phyloP scores from a whole-genome alignment of 2,329 filamentous ascomycete species.

The Calonectria multiphialidica region DNA sequence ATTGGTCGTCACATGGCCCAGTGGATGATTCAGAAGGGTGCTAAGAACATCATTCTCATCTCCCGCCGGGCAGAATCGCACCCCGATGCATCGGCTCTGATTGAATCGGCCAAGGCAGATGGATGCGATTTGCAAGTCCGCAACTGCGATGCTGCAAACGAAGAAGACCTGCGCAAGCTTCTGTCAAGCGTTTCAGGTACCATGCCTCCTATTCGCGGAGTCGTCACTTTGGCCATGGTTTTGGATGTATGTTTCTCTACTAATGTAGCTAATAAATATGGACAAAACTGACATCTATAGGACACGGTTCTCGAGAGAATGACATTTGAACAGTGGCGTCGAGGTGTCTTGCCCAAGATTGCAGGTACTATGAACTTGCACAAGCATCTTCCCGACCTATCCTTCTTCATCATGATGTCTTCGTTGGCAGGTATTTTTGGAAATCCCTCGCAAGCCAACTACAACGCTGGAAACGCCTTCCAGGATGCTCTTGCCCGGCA shows the following conservation, averaged over 20 bases:
- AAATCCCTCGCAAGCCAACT: constrained; percentile 52
- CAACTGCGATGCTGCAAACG: not conserved
- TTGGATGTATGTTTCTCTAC: not conserved
- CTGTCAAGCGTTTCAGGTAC: not conserved
- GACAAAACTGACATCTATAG: not conserved
- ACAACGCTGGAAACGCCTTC: constrained; percentile 50
- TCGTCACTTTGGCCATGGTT: not conserved
- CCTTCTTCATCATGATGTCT: constrained; percentile 54
- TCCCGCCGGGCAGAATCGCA: not conserved
- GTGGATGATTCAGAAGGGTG: not conserved
- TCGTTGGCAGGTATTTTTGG: constrained; percentile 51
- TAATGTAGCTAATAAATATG: too few relatives aligned
- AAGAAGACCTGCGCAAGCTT: not conserved
- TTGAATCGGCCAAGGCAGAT: not conserved
- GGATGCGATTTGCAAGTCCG: not conserved
- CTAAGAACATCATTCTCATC: not conserved
- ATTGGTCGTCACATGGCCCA: not conserved
- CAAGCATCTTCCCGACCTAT: constrained; percentile 32
- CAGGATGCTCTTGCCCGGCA: constrained; percentile 42
- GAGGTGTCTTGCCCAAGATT: constrained; percentile 47
- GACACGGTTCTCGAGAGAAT: not conserved
- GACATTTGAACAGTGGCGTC: constrained; percentile 33
- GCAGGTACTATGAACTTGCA: constrained; percentile 47
- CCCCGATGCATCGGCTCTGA: not conserved
- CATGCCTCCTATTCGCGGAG: not conserved